Base-by-base conservation (phyloP, 2,329 filamentous ascomycete species). In the Phoma sp. region DNA sequence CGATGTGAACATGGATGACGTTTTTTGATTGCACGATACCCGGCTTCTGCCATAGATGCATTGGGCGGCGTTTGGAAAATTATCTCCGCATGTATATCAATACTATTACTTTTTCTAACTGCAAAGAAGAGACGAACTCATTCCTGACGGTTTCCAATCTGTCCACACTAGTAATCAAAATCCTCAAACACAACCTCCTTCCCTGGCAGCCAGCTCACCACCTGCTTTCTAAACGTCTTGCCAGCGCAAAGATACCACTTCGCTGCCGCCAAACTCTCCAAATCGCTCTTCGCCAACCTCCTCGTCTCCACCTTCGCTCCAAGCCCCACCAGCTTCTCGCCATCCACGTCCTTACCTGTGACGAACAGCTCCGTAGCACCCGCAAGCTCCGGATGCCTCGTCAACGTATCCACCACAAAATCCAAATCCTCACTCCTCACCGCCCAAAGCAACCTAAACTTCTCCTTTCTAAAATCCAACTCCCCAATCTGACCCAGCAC, bases 361-460 rank as follows among this genome's bases (percentile, higher is more conserved):
- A 93, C 73, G 61, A 90, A 95, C 1, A 95, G 60, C 12, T 61
- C 81, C 21, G 87, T 83, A 14, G 77, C 77, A 0, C 53, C 52
- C 0, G 78, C 83, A 10, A 95, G 73, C 0, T 77, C 78, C 0
- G 78, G 78, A 53, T 84, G 80, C 28, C 72, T 75, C 20, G 76
- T 68, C 33, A 95, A 80, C 0, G 81, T 78, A 59, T 91, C 85
- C 1, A 78, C 64, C 0, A 86, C 88, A 1, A 95, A 72, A 0
- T 78, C 78, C 1, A 90, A 49, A 72, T 96, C 92, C 2, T 78
- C 80, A 0, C 74, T 71, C 6, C 82, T 78, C 4, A 93, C 62
- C 1, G 84, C 87, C 92, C 91, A 96, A 1, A 92, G 77, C 4
- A 95, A 68, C 21, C 65, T 75, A 30, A 95, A 68, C 3, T 71